phyloP scores from a whole-genome alignment of 2,329 filamentous ascomycete species.

The Trichoderma pleuroti region DNA sequence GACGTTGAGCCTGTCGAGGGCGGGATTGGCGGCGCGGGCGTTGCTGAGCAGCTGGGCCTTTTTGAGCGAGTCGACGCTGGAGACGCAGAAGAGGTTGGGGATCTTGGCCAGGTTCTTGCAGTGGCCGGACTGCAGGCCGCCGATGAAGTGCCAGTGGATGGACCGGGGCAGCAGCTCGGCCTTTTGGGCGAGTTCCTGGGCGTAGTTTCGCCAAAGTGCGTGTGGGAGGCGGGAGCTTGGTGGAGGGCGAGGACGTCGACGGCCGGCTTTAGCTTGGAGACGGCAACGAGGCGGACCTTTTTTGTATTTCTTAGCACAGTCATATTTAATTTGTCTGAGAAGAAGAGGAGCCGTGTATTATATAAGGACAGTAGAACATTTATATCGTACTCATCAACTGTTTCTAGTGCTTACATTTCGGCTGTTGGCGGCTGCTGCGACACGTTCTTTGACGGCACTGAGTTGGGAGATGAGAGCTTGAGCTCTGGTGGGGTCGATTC shows the following conservation, averaged over 20 bases:
- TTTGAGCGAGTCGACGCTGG: slow-evolving; percentile 81
- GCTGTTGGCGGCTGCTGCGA: slow-evolving; percentile 51
- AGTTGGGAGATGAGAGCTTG: slow-evolving; percentile 61
- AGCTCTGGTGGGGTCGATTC: slow-evolving; percentile 59
- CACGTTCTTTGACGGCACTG: slow-evolving; percentile 54
- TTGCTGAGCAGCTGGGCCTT: slow-evolving; percentile 82
- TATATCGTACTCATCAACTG: neutral
- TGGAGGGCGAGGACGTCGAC: slow-evolving; percentile 87
- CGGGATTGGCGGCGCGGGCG: slow-evolving; percentile 55
- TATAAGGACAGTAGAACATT: neutral
- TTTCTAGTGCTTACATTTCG: slow-evolving; percentile 47
- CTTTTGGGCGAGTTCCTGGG: slow-evolving; percentile 85
- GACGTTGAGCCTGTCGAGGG: slow-evolving; percentile 56
- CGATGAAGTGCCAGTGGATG: slow-evolving; percentile 96
- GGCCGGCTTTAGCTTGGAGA: slow-evolving; percentile 93
- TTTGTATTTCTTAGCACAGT: slow-evolving; percentile 4
- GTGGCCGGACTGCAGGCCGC: slow-evolving; percentile 85
- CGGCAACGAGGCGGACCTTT: slow-evolving; percentile 84
- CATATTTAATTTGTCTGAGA: neutral
- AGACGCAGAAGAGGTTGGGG: slow-evolving; percentile 86
- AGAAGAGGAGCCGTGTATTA: neutral
- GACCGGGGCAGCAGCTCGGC: slow-evolving; percentile 69
- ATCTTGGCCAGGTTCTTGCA: slow-evolving; percentile 84
- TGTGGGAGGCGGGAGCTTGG: slow-evolving; percentile 54
- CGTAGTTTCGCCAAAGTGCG: slow-evolving; percentile 97